Conservation (phyloP, 2,329 filamentous ascomycete genomes). For the Penicillium capsulatum region DNA sequence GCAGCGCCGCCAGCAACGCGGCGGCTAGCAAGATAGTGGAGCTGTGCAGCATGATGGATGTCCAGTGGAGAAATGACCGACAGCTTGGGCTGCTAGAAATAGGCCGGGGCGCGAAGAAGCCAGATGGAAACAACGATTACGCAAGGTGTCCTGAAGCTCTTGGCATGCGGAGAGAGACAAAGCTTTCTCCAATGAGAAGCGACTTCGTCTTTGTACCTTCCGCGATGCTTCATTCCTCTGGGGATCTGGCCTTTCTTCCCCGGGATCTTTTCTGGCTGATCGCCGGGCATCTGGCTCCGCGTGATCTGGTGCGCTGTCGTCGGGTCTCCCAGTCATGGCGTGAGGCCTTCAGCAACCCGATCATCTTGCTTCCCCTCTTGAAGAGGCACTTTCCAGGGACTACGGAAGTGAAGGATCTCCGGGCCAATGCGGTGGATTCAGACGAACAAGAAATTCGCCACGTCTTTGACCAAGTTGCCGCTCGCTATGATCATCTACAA, state of each 20-base stretch:
- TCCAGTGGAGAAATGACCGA: background rate
- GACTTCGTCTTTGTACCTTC: too few relatives aligned
- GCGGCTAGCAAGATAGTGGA: constrained; percentile 51
- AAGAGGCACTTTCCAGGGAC: constrained; percentile 52
- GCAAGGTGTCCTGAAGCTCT: constrained; percentile 43
- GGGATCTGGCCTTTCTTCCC: constrained; percentile 44
- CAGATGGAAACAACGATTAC: constrained; percentile 14
- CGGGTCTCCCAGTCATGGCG: constrained; percentile 51
- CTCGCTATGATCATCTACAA: constrained; percentile 54
- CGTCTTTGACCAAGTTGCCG: constrained; percentile 49
- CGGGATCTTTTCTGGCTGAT: constrained; percentile 57
- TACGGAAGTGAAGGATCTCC: constrained; percentile 49
- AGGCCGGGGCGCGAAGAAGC: constrained; percentile 5
- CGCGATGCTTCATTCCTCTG: background rate
- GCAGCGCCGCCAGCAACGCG: constrained; percentile 62
- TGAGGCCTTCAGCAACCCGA: constrained; percentile 48
- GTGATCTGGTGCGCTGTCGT: constrained; percentile 51
- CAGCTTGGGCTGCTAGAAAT: constrained; percentile 1
- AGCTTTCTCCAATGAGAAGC: constrained; percentile 16
- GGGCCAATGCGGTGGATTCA: constrained; percentile 1
- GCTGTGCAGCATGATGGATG: constrained; percentile 34
- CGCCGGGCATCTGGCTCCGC: constrained; percentile 47
- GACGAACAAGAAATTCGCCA: constrained; percentile 15
- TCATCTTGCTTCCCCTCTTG: constrained; percentile 48
- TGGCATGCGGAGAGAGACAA: constrained; percentile 32